Conservation (phyloP, 805 yeast genomes). For the Grigorovia transvaalensis region DNA sequence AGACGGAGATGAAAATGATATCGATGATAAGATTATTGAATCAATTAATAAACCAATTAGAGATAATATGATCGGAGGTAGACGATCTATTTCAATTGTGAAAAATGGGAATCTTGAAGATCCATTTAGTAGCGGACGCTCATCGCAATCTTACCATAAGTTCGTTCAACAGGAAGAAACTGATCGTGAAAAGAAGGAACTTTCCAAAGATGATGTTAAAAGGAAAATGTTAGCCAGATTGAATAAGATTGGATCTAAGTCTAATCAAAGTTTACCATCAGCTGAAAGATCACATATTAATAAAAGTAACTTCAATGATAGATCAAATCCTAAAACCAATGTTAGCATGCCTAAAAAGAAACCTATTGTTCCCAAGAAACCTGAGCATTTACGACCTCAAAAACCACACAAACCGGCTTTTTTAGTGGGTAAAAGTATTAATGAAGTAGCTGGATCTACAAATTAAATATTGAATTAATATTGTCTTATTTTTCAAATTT, state of each 20-base stretch:
- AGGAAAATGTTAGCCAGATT: constrained; percentile 37
- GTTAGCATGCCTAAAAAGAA: constrained; percentile 2
- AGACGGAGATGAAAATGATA: not conserved
- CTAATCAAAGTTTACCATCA: constrained; percentile 27
- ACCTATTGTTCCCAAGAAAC: constrained; percentile 49
- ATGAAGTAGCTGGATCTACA: constrained; percentile 3
- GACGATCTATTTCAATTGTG: constrained; percentile 2
- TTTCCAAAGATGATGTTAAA: constrained; percentile 4
- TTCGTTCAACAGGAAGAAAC: not conserved
- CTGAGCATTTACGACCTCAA: constrained; percentile 28
- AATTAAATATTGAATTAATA: not conserved
- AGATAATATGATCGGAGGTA: constrained; percentile 1
- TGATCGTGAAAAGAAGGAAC: constrained; percentile 3
- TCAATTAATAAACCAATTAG: constrained; percentile 6
- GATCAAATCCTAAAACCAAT: constrained; percentile 3
- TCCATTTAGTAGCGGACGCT: not conserved
- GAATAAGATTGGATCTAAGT: constrained; percentile 16
- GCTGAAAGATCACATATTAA: no score
- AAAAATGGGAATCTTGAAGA: not conserved
- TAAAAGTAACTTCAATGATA: no score
- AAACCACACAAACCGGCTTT: constrained; percentile 41
- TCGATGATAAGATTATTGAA: constrained; percentile 6
- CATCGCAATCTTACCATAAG: not conserved
- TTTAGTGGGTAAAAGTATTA: constrained; percentile 25
- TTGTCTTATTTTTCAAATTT: not conserved